A percentile compares a stretch with the other conserved stretches of the same genome.
Conservation (phyloP, 2,329 filamentous ascomycete species). For the Penicillium sp. region DNA sequence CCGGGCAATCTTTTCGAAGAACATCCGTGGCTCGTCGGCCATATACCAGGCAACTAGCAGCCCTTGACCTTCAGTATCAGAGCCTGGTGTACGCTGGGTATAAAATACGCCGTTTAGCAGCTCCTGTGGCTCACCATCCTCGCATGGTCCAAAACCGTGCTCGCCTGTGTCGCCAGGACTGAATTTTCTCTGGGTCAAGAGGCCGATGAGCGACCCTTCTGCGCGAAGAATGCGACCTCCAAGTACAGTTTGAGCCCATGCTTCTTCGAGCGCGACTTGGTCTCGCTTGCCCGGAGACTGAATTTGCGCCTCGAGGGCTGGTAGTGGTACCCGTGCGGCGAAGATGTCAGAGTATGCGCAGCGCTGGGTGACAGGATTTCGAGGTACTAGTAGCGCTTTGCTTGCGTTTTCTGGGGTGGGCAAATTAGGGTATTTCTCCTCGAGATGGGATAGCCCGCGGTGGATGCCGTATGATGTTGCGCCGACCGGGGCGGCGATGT, state of each 20-base stretch:
- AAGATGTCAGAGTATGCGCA: conserved; percentile 34
- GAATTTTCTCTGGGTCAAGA: conserved; percentile 16
- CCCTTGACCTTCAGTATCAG: conserved; percentile 19
- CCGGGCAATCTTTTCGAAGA: conserved; percentile 32
- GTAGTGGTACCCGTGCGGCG: conserved; percentile 26
- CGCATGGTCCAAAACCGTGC: conserved; percentile 16
- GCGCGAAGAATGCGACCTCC: conserved; percentile 18
- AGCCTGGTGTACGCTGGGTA: conserved; percentile 22
- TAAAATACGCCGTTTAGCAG: conserved; percentile 27
- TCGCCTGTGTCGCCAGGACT: conserved; percentile 27
- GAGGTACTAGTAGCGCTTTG: conserved; percentile 22
- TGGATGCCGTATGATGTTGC: conserved; percentile 28
- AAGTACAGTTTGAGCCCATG: conserved; percentile 32
- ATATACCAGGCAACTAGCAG: conserved; percentile 29
- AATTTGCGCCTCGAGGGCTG: conserved; percentile 18
- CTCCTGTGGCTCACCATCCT: conserved; percentile 7
- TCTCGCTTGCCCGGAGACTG: not conserved
- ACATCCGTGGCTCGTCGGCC: conserved; percentile 22
- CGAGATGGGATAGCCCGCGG: conserved; percentile 27
- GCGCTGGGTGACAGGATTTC: conserved; percentile 22
- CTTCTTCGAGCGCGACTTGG: conserved; percentile 21
- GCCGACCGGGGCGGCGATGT: conserved; percentile 19
- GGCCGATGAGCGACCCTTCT: conserved; percentile 25
- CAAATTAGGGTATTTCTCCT: conserved; percentile 33
- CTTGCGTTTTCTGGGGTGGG: conserved; percentile 21